A percentile compares a stretch with the other conserved stretches of the same genome.
Evolutionary conservation across 345 rosid species (phyloP).

Genomic region (Salix purpurea): DNA sequence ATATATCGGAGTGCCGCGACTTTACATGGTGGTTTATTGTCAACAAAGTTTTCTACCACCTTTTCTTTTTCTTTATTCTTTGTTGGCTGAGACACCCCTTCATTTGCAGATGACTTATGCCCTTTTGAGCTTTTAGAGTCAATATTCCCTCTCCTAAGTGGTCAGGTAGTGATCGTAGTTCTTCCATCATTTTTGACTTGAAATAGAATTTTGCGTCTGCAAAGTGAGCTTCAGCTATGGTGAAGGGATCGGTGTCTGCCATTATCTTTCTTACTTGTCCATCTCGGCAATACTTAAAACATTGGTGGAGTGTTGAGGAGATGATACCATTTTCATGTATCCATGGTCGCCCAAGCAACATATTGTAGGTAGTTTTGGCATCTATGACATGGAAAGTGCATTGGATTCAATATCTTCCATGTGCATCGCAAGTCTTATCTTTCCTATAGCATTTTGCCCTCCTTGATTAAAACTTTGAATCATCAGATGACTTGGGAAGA

Average conservation of each 20-base stretch:
- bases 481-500: no score
- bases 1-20: neutral
- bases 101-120: no score
- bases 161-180: neutral
- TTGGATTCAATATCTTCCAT: neutral
- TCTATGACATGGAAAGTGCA: neutral
- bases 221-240: neutral
- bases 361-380: neutral
- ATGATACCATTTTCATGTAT: conserved; percentile 8
- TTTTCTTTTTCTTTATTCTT: neutral
- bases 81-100: neutral
- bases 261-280: neutral
- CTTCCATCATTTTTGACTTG: neutral
- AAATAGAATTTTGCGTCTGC: neutral
- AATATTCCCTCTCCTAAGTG: neutral
- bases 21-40: neutral
- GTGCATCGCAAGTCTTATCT: neutral
- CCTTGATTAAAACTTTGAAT: no score
- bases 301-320: conserved; percentile 1
- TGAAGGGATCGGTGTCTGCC: neutral
- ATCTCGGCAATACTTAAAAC: neutral
- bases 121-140: neutral
- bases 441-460: neutral
- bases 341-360: neutral
- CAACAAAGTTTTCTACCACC: neutral